phyloP scores from a whole-genome alignment of 2,329 filamentous ascomycete genomes.

The Botrytis elliptica region DNA sequence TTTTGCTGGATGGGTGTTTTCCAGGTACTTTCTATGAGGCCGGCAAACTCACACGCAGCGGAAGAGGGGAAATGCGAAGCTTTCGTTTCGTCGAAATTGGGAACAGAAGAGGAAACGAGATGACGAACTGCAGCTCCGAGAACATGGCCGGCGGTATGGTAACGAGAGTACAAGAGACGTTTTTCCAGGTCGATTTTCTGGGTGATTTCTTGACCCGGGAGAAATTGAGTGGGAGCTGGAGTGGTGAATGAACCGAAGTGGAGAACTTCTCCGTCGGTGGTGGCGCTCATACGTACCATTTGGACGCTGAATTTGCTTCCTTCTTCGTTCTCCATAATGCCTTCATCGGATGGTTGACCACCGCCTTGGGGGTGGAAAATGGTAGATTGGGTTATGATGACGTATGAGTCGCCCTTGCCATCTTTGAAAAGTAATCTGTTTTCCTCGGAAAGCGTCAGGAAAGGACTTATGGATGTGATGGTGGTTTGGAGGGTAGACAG shows the following conservation, averaged over 20 bases:
- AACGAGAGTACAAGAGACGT: slow-evolving; percentile 61
- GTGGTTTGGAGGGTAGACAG: slow-evolving; percentile 23
- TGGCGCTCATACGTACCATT: slow-evolving; percentile 55
- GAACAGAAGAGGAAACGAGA: slow-evolving; percentile 49
- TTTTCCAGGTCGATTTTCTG: slow-evolving; percentile 62
- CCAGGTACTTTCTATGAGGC: slow-evolving; percentile 62
- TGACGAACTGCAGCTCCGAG: slow-evolving; percentile 65
- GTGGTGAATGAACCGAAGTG: slow-evolving; percentile 61
- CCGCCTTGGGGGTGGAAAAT: slow-evolving; percentile 76
- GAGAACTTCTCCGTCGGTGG: slow-evolving; percentile 54
- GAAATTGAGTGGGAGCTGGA: slow-evolving; percentile 38
- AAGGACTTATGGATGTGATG: slow-evolving; percentile 25
- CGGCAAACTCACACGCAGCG: slow-evolving; percentile 66
- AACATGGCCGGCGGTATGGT: slow-evolving; percentile 73
- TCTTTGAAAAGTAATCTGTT: slow-evolving; percentile 55
- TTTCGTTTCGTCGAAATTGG: slow-evolving; percentile 64
- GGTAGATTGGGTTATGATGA: slow-evolving; percentile 63
- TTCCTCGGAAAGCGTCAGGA: slow-evolving; percentile 27
- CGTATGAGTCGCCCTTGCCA: slow-evolving; percentile 49
- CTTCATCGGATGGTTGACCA: slow-evolving; percentile 69
- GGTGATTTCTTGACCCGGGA: slow-evolving; percentile 46
- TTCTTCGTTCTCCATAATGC: slow-evolving; percentile 47
- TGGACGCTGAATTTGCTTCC: slow-evolving; percentile 49
- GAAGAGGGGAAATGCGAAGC: slow-evolving; percentile 69
- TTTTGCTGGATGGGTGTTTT: slow-evolving; percentile 61